Base-by-base conservation (phyloP, 495 filamentous ascomycete species). In the Trichocladium uniseriatum region DNA sequence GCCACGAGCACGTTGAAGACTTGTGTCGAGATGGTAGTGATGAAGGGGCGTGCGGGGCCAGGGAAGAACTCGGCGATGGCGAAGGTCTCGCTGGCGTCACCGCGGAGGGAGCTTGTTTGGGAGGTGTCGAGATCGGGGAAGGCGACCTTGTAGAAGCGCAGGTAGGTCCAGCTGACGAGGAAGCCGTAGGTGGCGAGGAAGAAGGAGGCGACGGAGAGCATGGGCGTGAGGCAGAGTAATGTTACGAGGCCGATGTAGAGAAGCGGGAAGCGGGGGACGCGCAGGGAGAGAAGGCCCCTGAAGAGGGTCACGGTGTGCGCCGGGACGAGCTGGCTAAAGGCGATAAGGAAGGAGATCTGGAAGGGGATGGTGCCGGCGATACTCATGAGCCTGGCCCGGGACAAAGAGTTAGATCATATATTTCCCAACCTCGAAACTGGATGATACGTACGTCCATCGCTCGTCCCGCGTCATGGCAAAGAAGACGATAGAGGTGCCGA, bases 231-330 rank as follows among this genome's bases (percentile, higher is more conserved):
- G 48, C 82, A 83, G 27, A 96, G 68, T 5, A 83, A 76, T 48
- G 86, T 84, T 43, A 90, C 77, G 22, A 89, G 65, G 51, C 94
- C 78, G 64, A 95, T 59, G 56, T 78, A 96, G 37, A 96, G 72
- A 16, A 92, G 83, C 8, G 92, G 92, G 63, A 97, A 95, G 57
- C 92, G 88, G 55, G 73, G 75, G 11, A 98, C 89, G 45, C 92
- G 89, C 58, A 96, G 79, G 45, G 90, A 94, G 43, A 98, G 61
- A 40, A 95, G 68, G 46, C 87, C 87, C 53, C 83, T 82, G 70
- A 94, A 87, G 53, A 98, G 77, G 0, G 89, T 86, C 34, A 98
- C 91, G n/a, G 92, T 97, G 68, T 98, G 92, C 61, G 95, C 89
- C 22, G 92, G 92, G 18, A 97, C 87, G 29, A 98, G 86, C 66